Base-by-base conservation (phyloP, 257 asterid species). In the Solanum piurae region DNA sequence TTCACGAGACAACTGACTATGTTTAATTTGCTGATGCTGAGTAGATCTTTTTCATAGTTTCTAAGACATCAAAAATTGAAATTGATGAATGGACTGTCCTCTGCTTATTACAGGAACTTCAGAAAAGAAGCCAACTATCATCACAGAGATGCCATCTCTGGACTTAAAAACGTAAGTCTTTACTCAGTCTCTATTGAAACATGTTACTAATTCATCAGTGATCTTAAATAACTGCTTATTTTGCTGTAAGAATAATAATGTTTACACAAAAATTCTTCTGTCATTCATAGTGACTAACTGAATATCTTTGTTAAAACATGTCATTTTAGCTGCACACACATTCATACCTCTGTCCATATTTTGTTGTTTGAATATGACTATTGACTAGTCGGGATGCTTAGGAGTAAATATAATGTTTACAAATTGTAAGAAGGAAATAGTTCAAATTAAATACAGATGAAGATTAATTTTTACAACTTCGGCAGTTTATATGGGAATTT, bases 111-210 rank as follows among this genome's bases (percentile, higher is more conserved):
- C 95, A 95, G 98, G 91, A 91, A 87, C 89, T 74, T 83, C 93
- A 40, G 95, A 92, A 62, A 91, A 88, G 92, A 94, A 91, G 93
- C 80, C 91, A 25, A 88, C 89, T 83, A 52, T 91, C 86, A 83
- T 87, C 83, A 89, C 92, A 2, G 97, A 94, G 66, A 88, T 89
- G 88, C 55, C 95, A 89, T 83, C 95, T 77, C 88, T 92, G 86
- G 98, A 94, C 90, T 87, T 94, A 89, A 92, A 94, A 90, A 92
- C 92, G 98, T 96, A 89, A 91, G 93, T 91, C 37, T 14, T 44
- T 25, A 14, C 25, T 42, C 37, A 42, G 64, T 12, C 11, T 0
- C n/a, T 79, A 8, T 42, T 42, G 37, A 44, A 40, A 77, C 62
- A 77, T 77, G 49, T 12, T 40, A 77, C 60, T 40, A n/a, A 77